Conservation (phyloP, 148 eudicot genomes). For the Heliosperma pusillum region DNA sequence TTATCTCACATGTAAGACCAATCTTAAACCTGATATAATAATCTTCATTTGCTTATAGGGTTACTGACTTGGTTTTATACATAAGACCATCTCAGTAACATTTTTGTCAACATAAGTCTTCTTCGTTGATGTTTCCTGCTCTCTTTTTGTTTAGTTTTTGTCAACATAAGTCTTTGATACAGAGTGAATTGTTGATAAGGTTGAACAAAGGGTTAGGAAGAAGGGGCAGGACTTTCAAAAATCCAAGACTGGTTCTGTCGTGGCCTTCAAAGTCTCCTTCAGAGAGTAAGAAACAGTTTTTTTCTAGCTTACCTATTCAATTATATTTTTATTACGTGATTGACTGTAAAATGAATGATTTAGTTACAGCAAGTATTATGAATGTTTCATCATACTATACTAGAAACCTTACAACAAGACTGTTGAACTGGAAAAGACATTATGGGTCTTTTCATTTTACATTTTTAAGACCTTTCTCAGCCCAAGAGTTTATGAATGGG, state of each 20-base stretch:
- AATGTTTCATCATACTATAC: not conserved
- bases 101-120: not conserved
- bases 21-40: too few species aligned
- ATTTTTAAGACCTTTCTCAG: not conserved
- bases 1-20: too few species aligned
- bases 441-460: not conserved
- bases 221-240: slow-evolving; percentile 71
- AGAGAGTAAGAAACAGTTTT: slow-evolving; percentile 67
- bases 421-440: not conserved
- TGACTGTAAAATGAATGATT: slow-evolving; percentile 10
- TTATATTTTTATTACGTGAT: not conserved
- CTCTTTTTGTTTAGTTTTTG: not conserved
- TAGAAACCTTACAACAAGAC: not conserved
- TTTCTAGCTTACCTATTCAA: slow-evolving; percentile 5
- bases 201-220: slow-evolving; percentile 80
- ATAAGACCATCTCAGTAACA: too few species aligned
- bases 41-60: too few species aligned
- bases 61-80: too few species aligned
- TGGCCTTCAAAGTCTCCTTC: slow-evolving; percentile 92
- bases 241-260: slow-evolving; percentile 82
- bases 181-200: slow-evolving; percentile 38
- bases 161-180: slow-evolving; percentile 18
- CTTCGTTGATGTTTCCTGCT: not conserved
- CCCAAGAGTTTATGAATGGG: not conserved
- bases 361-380: not conserved